Evolutionary conservation across 1,284 basidiomycete genomes (phyloP).

Genomic region (Thelephora terrestris): DNA sequence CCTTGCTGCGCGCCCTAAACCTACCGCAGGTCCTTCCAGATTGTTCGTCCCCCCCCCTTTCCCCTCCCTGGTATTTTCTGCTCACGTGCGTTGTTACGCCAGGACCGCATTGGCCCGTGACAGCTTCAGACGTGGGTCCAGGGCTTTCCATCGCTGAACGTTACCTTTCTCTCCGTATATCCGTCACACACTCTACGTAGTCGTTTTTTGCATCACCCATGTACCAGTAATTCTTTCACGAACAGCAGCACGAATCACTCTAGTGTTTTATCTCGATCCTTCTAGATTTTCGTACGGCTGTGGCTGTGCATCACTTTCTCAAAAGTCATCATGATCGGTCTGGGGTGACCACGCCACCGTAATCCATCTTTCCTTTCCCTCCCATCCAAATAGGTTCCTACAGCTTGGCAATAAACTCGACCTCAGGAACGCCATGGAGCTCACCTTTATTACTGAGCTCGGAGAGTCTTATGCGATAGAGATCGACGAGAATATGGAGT

Average conservation of each 20-base stretch:
- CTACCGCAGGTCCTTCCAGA: constrained; percentile 52
- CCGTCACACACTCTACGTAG: not conserved
- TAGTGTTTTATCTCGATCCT: too few relatives aligned
- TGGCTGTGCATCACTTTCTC: not conserved
- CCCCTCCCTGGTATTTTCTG: not conserved
- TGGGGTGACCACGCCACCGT: too few relatives aligned
- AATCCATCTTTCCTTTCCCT: constrained; percentile 2
- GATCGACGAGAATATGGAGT: constrained; percentile 79
- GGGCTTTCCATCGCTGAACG: not conserved
- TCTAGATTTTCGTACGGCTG: not conserved
- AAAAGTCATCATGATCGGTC: too few relatives aligned
- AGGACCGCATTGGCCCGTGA: constrained; percentile 13
- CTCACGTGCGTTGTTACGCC: not conserved
- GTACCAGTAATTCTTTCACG: not conserved
- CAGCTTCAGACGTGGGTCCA: constrained; percentile 5
- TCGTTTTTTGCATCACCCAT: not conserved
- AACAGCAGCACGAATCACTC: too few relatives aligned
- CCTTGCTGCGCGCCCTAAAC: constrained; percentile 18
- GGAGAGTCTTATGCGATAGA: constrained; percentile 72
- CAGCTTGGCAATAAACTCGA: constrained; percentile 7
- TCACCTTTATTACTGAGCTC: constrained; percentile 75
- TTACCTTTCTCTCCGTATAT: not conserved
- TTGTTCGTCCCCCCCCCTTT: constrained; percentile 33
- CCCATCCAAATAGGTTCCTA: not conserved
- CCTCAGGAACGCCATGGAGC: constrained; percentile 44